These are phyloP conservation scores for Blastocystis sp. DNA, from an alignment of 352 stramenopile species.

Conservation along the genomic window DNA sequence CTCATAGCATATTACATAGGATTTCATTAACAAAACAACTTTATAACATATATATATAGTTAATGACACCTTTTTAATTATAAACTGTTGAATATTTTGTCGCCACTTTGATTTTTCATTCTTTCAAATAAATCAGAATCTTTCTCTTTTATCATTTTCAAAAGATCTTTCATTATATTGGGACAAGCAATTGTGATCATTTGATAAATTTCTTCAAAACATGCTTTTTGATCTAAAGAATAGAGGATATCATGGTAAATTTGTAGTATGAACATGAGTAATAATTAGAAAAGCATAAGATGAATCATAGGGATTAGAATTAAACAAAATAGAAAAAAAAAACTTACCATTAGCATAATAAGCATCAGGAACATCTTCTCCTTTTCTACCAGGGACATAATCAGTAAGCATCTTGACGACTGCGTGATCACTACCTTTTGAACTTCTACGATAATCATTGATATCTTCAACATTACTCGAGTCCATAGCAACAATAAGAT, in stretches of 20 bases:
- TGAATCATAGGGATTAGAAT: too few relatives aligned
- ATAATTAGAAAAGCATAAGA: too few relatives aligned
- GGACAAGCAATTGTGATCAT: not conserved
- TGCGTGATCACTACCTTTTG: constrained; percentile 21
- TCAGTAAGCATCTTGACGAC: constrained; percentile 21
- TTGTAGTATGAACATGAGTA: too few relatives aligned
- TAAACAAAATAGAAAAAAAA: not conserved
- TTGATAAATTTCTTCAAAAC: constrained; percentile 32
- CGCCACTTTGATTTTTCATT: too few relatives aligned
- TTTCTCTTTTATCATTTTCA: too few relatives aligned
- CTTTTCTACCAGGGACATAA: constrained; percentile 7
- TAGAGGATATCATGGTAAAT: too few relatives aligned
- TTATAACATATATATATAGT: too few relatives aligned
- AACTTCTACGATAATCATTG: constrained; percentile 10
- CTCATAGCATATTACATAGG: too few relatives aligned
- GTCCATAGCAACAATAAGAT: constrained; percentile 33
- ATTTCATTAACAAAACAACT: too few relatives aligned
- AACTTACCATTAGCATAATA: constrained; percentile 21
- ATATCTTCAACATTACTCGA: constrained; percentile 30
- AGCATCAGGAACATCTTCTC: constrained; percentile 30
- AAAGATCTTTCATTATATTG: not conserved
- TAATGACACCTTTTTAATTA: too few relatives aligned
- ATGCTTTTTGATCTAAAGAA: constrained; percentile 15
- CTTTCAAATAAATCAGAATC: too few relatives aligned
- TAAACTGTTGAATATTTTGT: too few relatives aligned